Percentiles rank a stretch among this genome's conserved stretches.
phyloP scores from a whole-genome alignment of 108 stramenopile species.

The Aurantiochytrium sp. region DNA sequence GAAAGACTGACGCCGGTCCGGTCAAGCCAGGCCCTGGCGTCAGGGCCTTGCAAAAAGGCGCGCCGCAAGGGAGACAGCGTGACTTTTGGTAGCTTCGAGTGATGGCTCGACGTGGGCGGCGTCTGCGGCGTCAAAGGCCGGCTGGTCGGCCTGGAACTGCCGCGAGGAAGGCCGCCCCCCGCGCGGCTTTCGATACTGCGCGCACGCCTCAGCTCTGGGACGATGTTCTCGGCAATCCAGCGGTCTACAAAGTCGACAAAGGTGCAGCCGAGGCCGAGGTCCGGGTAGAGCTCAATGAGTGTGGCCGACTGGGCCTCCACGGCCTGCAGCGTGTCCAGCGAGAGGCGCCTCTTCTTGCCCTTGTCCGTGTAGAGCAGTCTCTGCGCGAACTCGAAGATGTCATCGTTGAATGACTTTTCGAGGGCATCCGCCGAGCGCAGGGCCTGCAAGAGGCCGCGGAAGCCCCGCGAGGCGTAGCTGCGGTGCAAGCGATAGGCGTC shows the following conservation, averaged over 20 bases:
- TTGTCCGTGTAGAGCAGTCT: not conserved
- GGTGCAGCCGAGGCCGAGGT: not conserved
- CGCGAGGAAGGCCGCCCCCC: too few relatives aligned
- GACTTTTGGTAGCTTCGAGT: not conserved
- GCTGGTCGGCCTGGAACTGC: too few relatives aligned
- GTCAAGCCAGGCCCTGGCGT: not conserved
- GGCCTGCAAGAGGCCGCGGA: constrained; percentile 2
- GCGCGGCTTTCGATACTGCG: too few relatives aligned
- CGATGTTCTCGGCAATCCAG: not conserved
- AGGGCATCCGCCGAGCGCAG: not conserved
- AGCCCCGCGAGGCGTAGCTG: not conserved
- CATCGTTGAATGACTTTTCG: not conserved
- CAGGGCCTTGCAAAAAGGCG: not conserved
- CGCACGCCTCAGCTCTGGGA: too few relatives aligned
- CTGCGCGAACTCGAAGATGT: not conserved
- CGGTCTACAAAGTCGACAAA: constrained; percentile 25
- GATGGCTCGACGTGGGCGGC: not conserved
- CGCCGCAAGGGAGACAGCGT: not conserved
- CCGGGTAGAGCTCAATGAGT: constrained; percentile 16
- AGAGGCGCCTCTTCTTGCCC: not conserved
- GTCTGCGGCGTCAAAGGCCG: not conserved
- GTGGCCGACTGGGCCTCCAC: not conserved
- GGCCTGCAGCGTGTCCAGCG: not conserved
- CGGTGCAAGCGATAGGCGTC: not conserved
- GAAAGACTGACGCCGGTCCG: not conserved